Evolutionary conservation across 768 basidiomycete genomes (phyloP), one percentile per base, ranked within the genome.

Genomic region (Lactarius tabidus): DNA sequence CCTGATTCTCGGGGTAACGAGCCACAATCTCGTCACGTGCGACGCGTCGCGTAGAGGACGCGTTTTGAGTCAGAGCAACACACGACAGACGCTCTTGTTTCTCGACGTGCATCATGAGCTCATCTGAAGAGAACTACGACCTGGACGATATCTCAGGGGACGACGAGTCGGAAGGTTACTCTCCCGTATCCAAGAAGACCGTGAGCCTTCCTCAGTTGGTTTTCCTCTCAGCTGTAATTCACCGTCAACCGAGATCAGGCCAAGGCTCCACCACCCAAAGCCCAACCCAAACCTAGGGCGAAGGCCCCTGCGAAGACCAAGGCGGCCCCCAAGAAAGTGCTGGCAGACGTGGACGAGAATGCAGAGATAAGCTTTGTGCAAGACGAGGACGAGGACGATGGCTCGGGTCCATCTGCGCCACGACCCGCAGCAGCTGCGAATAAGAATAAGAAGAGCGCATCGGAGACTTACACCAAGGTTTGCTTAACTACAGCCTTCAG

Each of bases 381-480:
- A 28, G 82, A 80, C 64, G 73, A 73, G 28, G 78, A 79, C 57
- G 77, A 78, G 66, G 78, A 77, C 57, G 77, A 78, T 67, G 78
- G 77, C 29, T 72, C 71, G 31, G 72, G 68, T 23, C 71, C 73
- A 33, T 66, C 67, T 51, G 69, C 66, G 51, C 73, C 74, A 6
- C 70, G 69, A 7, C 71, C 67, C 28, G 67, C 60, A 26, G 62
- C 48, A 65, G 72, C 75, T 18, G 78, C 77, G 7, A 73, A 74
- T 61, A 90, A 74, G 61, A 90, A 90, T 79, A 88, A 90, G 79
- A 96, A 96, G 79, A 90, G 86, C 15, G 92, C 91, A 2, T 93
- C 92, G 8, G 93, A 98, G 72, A 95, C 84, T 41, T 96, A 95
- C 73, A 88, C 87, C 59, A 95, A 94, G 84, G 94, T 93, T 26